Percentiles rank a stretch among this genome's conserved stretches.
Conservation (phyloP, 2,329 filamentous ascomycete species). For the Grosmannia huntii region DNA sequence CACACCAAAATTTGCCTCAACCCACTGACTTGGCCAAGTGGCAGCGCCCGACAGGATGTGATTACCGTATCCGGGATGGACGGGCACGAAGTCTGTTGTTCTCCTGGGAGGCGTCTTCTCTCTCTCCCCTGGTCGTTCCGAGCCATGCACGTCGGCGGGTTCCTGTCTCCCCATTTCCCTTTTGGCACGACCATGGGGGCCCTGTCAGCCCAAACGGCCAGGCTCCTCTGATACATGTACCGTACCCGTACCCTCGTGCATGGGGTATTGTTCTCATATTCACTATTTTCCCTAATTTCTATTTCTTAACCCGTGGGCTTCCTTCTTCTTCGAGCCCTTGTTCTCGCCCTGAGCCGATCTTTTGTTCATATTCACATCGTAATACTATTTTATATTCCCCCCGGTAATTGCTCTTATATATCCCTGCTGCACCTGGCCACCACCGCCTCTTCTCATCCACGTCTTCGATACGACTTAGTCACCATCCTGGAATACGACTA, state of each 20-base stretch:
- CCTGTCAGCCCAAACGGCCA: constrained; percentile 2
- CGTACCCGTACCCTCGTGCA: not conserved
- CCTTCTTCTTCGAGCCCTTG: not conserved
- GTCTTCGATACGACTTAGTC: not conserved
- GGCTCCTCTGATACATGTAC: not conserved
- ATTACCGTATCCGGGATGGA: not conserved
- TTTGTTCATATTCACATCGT: not conserved
- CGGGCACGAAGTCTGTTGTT: not conserved
- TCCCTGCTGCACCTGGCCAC: not conserved
- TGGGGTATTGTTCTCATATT: not conserved
- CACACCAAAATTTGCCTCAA: constrained; percentile 10
- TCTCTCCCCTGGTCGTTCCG: constrained; percentile 1
- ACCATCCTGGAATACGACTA: not conserved
- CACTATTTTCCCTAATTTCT: not conserved
- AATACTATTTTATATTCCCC: not conserved
- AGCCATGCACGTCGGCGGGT: constrained; percentile 9
- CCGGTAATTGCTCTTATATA: not conserved
- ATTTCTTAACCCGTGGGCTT: not conserved
- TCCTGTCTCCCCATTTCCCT: constrained; percentile 6
- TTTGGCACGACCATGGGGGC: constrained; percentile 1
- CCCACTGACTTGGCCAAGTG: constrained; percentile 20
- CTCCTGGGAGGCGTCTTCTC: not conserved
- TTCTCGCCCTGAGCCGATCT: not conserved
- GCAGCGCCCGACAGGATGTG: constrained; percentile 11
- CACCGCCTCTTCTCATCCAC: not conserved